Conservation (phyloP, 169 alveolate genomes). For the Plasmodium gallinaceum region DNA sequence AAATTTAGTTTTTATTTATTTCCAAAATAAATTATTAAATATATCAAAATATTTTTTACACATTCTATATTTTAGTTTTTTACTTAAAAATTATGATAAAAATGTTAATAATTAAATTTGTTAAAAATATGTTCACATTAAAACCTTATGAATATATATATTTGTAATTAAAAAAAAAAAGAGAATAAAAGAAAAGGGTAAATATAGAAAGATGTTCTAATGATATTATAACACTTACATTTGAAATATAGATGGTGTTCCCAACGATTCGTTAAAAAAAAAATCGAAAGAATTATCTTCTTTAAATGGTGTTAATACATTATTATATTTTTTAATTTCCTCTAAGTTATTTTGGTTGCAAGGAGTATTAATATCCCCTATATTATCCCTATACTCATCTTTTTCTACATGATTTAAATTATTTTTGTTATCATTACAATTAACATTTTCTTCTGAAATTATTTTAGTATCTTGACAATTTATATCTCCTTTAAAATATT, state of each 20-base stretch:
- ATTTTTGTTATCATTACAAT: constrained; percentile 4
- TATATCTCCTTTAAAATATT: constrained; percentile 24
- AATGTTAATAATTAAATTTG: too few relatives aligned
- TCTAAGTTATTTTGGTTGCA: background rate
- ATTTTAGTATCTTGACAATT: background rate
- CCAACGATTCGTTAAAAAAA: constrained; percentile 56
- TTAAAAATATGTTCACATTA: too few relatives aligned
- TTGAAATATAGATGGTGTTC: constrained; percentile 72
- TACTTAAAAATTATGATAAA: too few relatives aligned
- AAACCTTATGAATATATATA: too few relatives aligned
- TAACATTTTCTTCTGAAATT: constrained; percentile 13
- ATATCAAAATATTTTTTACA: too few relatives aligned
- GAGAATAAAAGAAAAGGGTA: background rate
- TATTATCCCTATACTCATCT: background rate
- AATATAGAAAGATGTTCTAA: background rate
- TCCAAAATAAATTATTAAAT: too few relatives aligned
- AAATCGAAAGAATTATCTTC: constrained; percentile 66
- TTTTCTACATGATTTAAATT: constrained; percentile 2
- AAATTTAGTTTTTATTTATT: too few relatives aligned
- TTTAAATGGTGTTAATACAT: constrained; percentile 32
- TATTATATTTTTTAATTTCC: constrained; percentile 6
- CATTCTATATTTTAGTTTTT: too few relatives aligned
- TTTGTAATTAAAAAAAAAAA: too few relatives aligned
- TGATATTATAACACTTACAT: background rate
- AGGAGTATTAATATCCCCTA: background rate